Conservation (phyloP, 768 basidiomycete genomes). For the Suillus sp. region DNA sequence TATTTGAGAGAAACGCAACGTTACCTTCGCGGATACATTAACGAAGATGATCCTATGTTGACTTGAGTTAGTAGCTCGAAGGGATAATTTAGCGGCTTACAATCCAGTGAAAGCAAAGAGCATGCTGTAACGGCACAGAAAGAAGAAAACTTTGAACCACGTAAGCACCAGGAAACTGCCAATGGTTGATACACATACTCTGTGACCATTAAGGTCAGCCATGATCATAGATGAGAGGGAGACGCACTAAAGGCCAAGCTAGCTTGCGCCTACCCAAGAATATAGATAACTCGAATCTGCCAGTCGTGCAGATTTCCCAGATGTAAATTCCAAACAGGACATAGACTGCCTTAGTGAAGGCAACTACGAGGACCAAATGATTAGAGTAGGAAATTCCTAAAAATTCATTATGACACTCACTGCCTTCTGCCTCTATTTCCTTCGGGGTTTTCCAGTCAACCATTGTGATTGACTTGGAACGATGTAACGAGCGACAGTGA, state of each 20-base stretch:
- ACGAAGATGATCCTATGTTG: conserved; percentile 56
- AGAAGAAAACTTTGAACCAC: conserved; percentile 54
- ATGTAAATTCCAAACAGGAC: conserved; percentile 65
- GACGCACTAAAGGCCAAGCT: conserved; percentile 69
- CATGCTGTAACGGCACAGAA: conserved; percentile 73
- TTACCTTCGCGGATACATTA: conserved; percentile 49
- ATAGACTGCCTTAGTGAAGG: conserved; percentile 62
- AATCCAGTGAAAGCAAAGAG: conserved; percentile 64
- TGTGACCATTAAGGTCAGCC: neutral
- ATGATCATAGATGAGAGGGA: conserved; percentile 5
- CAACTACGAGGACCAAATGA: conserved; percentile 38
- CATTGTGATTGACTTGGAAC: conserved; percentile 21
- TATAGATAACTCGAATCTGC: conserved; percentile 68
- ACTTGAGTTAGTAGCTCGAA: conserved; percentile 1
- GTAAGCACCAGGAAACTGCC: neutral
- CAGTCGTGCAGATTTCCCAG: conserved; percentile 68
- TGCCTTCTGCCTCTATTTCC: conserved; percentile 24
- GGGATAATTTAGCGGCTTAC: conserved; percentile 39
- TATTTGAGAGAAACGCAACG: conserved; percentile 11
- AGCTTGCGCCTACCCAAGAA: conserved; percentile 57
- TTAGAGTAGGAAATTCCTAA: conserved; percentile 3
- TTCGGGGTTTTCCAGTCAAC: conserved; percentile 28
- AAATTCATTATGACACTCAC: conserved; percentile 20
- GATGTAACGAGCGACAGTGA: conserved; percentile 14
- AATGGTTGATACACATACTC: conserved; percentile 10